phyloP scores from a whole-genome alignment of 208 protist genomes.

The Trypanosoma cruzi region DNA sequence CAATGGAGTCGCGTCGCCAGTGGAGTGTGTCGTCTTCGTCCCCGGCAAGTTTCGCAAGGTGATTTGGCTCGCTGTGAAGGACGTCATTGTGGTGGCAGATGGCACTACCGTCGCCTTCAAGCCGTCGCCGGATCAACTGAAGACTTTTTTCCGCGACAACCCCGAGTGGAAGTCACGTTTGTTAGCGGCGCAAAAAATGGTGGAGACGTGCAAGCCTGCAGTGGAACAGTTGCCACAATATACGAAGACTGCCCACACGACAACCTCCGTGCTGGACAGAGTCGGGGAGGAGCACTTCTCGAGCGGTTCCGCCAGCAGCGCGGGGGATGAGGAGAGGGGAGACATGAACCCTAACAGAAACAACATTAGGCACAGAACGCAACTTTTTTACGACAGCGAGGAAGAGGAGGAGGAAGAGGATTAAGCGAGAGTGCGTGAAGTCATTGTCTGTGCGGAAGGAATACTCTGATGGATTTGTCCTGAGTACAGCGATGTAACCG shows the following conservation, averaged over 20 bases:
- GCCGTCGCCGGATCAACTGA: slow-evolving; percentile 76
- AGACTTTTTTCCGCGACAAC: slow-evolving; percentile 55
- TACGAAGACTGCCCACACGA: slow-evolving; percentile 43
- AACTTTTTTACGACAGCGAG: slow-evolving; percentile 68
- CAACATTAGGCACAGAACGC: slow-evolving; percentile 75
- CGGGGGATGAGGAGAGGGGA: slow-evolving; percentile 19
- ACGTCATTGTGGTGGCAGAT: slow-evolving; percentile 76
- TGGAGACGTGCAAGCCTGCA: slow-evolving; percentile 36
- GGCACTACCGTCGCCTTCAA: slow-evolving; percentile 59
- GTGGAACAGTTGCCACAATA: slow-evolving; percentile 59
- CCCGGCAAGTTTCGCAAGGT: slow-evolving; percentile 92
- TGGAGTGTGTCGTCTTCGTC: slow-evolving; percentile 55
- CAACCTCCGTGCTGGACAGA: slow-evolving; percentile 51
- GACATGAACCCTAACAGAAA: slow-evolving; percentile 69
- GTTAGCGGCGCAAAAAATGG: slow-evolving; percentile 38
- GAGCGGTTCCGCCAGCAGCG: slow-evolving; percentile 3
- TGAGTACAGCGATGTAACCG: neutral
- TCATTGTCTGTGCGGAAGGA: neutral
- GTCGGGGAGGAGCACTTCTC: neutral
- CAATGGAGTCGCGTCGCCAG: neutral
- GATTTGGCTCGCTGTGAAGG: slow-evolving; percentile 80
- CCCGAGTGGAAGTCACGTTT: slow-evolving; percentile 46
- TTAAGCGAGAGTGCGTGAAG: neutral
- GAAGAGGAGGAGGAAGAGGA: slow-evolving; percentile 35
- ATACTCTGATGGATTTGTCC: neutral